Evolutionary conservation across 805 yeast genomes (phyloP).

Genomic region (Huiozyma sinensis): DNA sequence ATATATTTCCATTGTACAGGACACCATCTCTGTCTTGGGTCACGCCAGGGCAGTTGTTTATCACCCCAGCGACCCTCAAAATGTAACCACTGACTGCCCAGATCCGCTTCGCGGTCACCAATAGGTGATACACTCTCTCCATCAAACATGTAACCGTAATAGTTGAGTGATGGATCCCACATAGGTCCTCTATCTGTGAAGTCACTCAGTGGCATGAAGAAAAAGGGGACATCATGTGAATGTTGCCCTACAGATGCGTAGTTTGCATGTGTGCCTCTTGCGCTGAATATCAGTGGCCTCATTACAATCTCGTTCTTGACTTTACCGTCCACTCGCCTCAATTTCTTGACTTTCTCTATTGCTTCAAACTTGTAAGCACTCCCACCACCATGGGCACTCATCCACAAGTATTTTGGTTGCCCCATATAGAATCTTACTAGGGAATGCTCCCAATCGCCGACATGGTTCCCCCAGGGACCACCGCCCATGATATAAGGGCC

Average conservation of each 20-base stretch:
- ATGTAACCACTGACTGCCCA: slow-evolving; percentile 63
- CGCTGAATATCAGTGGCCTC: slow-evolving; percentile 76
- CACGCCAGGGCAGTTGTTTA: slow-evolving; percentile 48
- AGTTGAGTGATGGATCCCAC: slow-evolving; percentile 88
- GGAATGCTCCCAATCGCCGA: slow-evolving; percentile 98
- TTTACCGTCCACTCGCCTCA: slow-evolving; percentile 77
- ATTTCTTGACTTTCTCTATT: slow-evolving; percentile 43
- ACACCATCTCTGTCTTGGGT: slow-evolving; percentile 76
- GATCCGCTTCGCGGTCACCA: slow-evolving; percentile 16
- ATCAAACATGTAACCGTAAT: slow-evolving; percentile 61
- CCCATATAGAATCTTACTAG: slow-evolving; percentile 77
- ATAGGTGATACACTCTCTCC: slow-evolving; percentile 39
- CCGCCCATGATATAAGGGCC: slow-evolving; percentile 97
- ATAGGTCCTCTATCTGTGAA: slow-evolving; percentile 91
- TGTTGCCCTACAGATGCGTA: slow-evolving; percentile 95
- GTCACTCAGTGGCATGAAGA: slow-evolving; percentile 75
- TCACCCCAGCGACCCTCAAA: slow-evolving; percentile 91
- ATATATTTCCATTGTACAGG: slow-evolving; percentile 85
- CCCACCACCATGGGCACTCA: slow-evolving; percentile 98
- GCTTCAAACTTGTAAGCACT: slow-evolving; percentile 75
- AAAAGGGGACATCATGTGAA: slow-evolving; percentile 78
- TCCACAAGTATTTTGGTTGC: slow-evolving; percentile 76
- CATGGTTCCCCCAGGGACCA: slow-evolving; percentile 95
- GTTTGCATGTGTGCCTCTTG: slow-evolving; percentile 95
- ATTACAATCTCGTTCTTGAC: slow-evolving; percentile 50